A percentile compares a stretch with the other conserved stretches of the same genome.
These are phyloP conservation scores for Atractiella rhizophila DNA, from an alignment of 768 basidiomycete genomes.

Conservation along the genomic window DNA sequence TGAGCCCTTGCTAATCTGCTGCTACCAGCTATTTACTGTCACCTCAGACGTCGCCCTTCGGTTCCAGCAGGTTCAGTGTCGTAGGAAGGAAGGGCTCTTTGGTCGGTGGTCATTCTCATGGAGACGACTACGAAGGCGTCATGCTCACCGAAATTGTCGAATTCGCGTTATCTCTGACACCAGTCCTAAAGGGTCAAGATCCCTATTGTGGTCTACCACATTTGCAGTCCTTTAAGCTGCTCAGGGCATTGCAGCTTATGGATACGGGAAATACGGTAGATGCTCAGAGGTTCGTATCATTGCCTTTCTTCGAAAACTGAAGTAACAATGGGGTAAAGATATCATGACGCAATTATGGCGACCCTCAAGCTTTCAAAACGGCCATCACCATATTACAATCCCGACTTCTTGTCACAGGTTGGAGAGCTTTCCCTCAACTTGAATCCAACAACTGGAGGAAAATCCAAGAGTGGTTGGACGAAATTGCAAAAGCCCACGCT, in stretches of 20 bases:
- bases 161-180: slow-evolving; percentile 57
- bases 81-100: too few relatives aligned
- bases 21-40: slow-evolving; percentile 53
- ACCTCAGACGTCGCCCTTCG: slow-evolving; percentile 47
- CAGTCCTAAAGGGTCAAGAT: slow-evolving; percentile 59
- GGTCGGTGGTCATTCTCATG: slow-evolving; percentile 31
- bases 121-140: slow-evolving; percentile 39
- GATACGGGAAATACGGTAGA: slow-evolving; percentile 54
- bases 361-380: slow-evolving; percentile 29
- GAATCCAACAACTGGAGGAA: slow-evolving; percentile 12
- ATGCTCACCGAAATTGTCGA: slow-evolving; percentile 76
- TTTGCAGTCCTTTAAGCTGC: slow-evolving; percentile 62
- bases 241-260: slow-evolving; percentile 47
- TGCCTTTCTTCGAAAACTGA: not conserved
- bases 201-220: slow-evolving; percentile 55
- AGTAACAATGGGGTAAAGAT: slow-evolving; percentile 30
- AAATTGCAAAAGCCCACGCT: slow-evolving; percentile 74
- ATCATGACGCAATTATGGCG: slow-evolving; percentile 63
- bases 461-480: slow-evolving; percentile 71
- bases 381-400: slow-evolving; percentile 39
- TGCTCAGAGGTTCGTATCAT: slow-evolving; percentile 40
- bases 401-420: slow-evolving; percentile 43
- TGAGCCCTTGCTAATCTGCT: not conserved
- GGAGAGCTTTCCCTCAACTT: slow-evolving; percentile 57
- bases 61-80: too few relatives aligned